These are phyloP conservation scores for Citrus australasica DNA, from an alignment of 345 rosid genomes.

Conservation along the genomic window DNA sequence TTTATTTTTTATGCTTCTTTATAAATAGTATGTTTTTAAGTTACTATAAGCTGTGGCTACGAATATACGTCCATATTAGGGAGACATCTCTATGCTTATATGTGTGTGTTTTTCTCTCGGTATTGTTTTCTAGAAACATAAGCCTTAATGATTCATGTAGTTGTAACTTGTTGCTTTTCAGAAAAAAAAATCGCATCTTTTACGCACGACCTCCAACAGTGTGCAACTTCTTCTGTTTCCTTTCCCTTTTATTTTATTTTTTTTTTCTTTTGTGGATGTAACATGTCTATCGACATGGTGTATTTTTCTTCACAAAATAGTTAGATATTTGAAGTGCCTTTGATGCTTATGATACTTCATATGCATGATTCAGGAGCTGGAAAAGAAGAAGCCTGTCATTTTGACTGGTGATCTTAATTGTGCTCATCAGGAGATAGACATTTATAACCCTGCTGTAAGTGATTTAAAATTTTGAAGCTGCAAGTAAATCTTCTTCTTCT, in stretches of 20 bases:
- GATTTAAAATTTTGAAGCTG: conserved; percentile 3
- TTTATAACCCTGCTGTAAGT: conserved; percentile 74
- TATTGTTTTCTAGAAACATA: background rate
- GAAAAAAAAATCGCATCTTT: background rate
- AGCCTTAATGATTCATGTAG: background rate
- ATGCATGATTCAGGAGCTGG: conserved; percentile 64
- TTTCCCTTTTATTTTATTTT: background rate
- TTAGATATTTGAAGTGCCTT: background rate
- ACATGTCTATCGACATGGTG: background rate
- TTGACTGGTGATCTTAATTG: conserved; percentile 94
- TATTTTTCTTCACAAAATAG: background rate
- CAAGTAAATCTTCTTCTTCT: background rate
- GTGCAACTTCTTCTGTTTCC: background rate
- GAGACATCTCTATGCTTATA: background rate
- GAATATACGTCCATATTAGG: too few relatives aligned
- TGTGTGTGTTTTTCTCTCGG: background rate
- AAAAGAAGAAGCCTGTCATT: conserved; percentile 91
- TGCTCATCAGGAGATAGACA: conserved; percentile 96
- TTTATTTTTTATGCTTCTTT: background rate
- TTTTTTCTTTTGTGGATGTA: too few relatives aligned
- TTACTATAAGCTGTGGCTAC: background rate
- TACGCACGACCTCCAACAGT: background rate
- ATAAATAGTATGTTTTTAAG: background rate
- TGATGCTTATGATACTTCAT: background rate
- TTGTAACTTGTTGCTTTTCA: background rate